These are phyloP conservation scores for Uromyces viciae-fabae DNA, from an alignment of 1,284 basidiomycete genomes.

Conservation along the genomic window DNA sequence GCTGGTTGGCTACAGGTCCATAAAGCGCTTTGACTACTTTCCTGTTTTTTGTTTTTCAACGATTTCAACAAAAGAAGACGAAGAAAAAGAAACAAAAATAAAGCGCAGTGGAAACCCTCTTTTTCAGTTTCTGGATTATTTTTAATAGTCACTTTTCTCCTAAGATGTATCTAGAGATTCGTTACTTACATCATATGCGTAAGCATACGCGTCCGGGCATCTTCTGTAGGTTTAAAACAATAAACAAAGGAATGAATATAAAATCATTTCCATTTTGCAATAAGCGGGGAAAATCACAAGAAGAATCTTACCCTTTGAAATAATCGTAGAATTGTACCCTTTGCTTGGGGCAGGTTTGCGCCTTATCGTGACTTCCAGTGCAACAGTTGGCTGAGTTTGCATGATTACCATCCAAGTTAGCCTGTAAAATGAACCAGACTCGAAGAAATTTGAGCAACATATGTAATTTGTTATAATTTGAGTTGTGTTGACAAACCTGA, in stretches of 20 bases:
- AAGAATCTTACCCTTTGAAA: constrained; percentile 30
- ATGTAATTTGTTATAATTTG: not conserved
- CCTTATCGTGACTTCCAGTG: constrained; percentile 32
- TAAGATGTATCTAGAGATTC: not conserved
- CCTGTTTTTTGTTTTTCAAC: not conserved
- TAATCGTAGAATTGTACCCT: constrained; percentile 41
- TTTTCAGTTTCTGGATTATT: not conserved
- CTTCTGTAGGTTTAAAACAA: constrained; percentile 3
- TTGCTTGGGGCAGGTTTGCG: constrained; percentile 41
- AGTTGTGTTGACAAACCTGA: constrained; percentile 1
- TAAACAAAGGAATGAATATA: not conserved
- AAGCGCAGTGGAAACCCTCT: too few relatives aligned
- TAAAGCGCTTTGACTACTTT: constrained; percentile 26
- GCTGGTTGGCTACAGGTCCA: constrained; percentile 22
- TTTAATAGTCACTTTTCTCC: not conserved
- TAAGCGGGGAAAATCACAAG: not conserved
- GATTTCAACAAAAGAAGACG: not conserved
- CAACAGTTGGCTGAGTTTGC: constrained; percentile 46
- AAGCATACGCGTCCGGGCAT: constrained; percentile 47
- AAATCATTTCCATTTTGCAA: not conserved
- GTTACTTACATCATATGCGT: constrained; percentile 46
- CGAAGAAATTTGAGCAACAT: not conserved
- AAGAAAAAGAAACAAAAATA: not conserved
- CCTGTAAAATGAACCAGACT: not conserved
- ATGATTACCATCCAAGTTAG: constrained; percentile 37